Evolutionary conservation across 176 grass and related monocot species (phyloP).

Genomic region (Avena sativa): DNA sequence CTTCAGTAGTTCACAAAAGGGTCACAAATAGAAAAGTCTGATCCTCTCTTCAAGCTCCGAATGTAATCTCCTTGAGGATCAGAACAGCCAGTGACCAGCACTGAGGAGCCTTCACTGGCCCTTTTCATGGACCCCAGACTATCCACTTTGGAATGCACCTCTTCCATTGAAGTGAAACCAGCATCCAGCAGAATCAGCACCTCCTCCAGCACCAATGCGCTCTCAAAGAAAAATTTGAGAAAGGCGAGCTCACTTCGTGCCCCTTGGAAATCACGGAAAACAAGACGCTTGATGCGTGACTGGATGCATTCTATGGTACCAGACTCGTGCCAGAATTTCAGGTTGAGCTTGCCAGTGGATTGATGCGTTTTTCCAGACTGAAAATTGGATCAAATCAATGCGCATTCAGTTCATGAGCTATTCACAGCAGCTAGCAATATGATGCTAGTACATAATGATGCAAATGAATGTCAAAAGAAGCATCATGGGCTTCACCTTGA

Average conservation of each 20-base stretch:
- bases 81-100: not conserved
- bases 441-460: not conserved
- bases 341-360: not conserved
- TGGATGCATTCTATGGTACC: constrained; percentile 3
- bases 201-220: not conserved
- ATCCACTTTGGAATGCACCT: not conserved
- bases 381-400: not conserved
- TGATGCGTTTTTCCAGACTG: not conserved
- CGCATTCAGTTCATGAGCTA: not conserved
- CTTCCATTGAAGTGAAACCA: not conserved
- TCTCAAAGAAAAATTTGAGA: constrained; percentile 2
- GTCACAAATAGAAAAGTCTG: not conserved
- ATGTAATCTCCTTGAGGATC: not conserved
- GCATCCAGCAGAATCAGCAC: not conserved
- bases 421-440: not conserved
- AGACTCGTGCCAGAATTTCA: not conserved
- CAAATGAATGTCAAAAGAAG: not conserved
- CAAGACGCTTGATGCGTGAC: not conserved
- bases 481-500: not conserved
- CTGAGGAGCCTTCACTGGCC: not conserved
- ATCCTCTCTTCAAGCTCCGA: not conserved
- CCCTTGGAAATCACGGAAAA: not conserved
- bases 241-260: not conserved
- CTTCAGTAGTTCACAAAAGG: not conserved
- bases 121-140: not conserved